Evolutionary conservation across 306 rosid species (phyloP).

Genomic region (Mimosa pudica): DNA sequence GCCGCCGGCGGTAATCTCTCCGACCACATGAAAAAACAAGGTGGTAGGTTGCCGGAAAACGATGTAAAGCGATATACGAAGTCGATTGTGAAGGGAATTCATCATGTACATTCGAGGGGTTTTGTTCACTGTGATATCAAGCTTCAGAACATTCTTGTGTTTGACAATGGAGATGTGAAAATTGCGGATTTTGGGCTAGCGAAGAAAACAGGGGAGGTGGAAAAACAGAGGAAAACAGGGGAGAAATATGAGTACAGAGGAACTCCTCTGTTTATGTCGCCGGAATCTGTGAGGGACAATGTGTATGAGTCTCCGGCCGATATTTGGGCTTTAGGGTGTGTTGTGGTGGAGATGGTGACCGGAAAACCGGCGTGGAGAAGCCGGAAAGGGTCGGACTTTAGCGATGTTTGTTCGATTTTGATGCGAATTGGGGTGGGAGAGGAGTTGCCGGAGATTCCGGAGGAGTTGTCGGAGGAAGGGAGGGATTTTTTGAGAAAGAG

Average conservation of each 20-base stretch:
- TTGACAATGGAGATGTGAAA: constrained; percentile 56
- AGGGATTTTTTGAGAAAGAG: constrained; percentile 73
- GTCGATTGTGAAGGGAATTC: constrained; percentile 61
- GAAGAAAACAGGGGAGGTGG: constrained; percentile 46
- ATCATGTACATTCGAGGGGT: constrained; percentile 59
- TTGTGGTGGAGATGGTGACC: constrained; percentile 72
- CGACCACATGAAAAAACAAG: constrained; percentile 45
- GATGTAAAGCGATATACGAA: constrained; percentile 44
- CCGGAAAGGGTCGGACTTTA: constrained; percentile 24
- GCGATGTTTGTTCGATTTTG: constrained; percentile 49
- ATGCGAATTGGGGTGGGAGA: constrained; percentile 70
- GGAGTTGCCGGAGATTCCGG: constrained; percentile 67
- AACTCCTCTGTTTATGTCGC: constrained; percentile 89
- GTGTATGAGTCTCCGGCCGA: constrained; percentile 65
- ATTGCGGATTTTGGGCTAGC: constrained; percentile 90
- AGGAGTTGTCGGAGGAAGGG: constrained; percentile 61
- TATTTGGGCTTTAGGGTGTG: constrained; percentile 85
- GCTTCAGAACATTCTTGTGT: constrained; percentile 75
- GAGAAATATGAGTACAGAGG: constrained; percentile 56
- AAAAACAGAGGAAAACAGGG: constrained; percentile 34
- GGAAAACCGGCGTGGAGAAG: constrained; percentile 76
- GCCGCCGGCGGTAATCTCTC: constrained; percentile 74
- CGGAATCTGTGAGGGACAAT: constrained; percentile 67
- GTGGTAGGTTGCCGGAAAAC: constrained; percentile 63
- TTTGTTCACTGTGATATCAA: constrained; percentile 92